Evolutionary conservation across 345 rosid species (phyloP).

Genomic region (Rhodamnia argentea): DNA sequence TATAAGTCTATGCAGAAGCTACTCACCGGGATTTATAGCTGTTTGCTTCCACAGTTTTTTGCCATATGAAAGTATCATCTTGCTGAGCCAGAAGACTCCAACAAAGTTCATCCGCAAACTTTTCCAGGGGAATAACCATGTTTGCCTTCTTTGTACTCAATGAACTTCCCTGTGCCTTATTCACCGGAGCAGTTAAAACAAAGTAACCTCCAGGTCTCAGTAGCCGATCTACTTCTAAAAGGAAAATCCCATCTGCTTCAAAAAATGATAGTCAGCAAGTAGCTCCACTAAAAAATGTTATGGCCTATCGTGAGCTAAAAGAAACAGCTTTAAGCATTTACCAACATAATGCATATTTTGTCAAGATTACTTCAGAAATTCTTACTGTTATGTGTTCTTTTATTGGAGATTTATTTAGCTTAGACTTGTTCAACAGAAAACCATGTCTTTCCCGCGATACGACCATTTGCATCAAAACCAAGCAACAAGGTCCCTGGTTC

Average conservation of each 20-base stretch:
- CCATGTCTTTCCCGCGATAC: neutral
- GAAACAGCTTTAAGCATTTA: neutral
- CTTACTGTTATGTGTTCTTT: neutral
- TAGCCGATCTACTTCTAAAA: slow-evolving; percentile 87
- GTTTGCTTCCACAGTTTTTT: slow-evolving; percentile 55
- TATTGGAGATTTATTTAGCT: neutral
- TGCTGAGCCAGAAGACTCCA: slow-evolving; percentile 93
- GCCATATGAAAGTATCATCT: slow-evolving; percentile 94
- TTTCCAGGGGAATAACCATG: slow-evolving; percentile 44
- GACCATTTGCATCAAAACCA: neutral
- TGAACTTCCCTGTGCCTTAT: slow-evolving; percentile 45
- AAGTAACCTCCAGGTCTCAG: slow-evolving; percentile 96
- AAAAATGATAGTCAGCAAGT: neutral
- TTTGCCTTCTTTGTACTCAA: slow-evolving; percentile 39
- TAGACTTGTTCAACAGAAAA: neutral
- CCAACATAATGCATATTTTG: neutral
- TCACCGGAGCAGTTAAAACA: slow-evolving; percentile 72
- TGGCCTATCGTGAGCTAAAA: neutral
- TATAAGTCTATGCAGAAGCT: neutral
- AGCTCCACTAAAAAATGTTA: neutral
- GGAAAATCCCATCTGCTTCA: slow-evolving; percentile 72
- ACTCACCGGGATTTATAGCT: slow-evolving; percentile 74
- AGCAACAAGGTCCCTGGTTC: neutral
- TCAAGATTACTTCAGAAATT: neutral
- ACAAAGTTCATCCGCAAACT: slow-evolving; percentile 60